Conservation (phyloP, 108 stramenopile species). For the Skeletonema menzelii region DNA sequence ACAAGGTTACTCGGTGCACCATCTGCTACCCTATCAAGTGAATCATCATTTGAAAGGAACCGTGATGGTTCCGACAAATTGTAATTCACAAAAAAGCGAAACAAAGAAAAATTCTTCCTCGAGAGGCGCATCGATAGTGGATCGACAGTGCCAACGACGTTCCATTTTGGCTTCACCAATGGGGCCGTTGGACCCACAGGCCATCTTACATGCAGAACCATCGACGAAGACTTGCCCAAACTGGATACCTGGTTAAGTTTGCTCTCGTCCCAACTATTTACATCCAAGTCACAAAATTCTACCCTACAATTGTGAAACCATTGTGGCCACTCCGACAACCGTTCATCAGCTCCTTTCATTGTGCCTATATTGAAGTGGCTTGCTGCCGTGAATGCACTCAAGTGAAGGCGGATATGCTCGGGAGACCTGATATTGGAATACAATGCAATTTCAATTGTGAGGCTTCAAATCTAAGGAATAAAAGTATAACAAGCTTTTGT, state of each 20-base stretch:
- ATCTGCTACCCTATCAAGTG: slow-evolving; percentile 21
- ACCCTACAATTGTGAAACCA: slow-evolving; percentile 16
- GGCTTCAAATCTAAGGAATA: background rate
- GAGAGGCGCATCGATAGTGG: slow-evolving; percentile 23
- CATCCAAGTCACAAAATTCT: background rate
- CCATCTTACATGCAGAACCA: slow-evolving; percentile 40
- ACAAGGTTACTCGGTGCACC: slow-evolving; percentile 55
- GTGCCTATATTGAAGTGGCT: background rate
- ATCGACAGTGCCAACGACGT: slow-evolving; percentile 53
- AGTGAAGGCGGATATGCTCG: slow-evolving; percentile 50
- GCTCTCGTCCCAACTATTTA: slow-evolving; percentile 9
- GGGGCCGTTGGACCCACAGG: slow-evolving; percentile 61
- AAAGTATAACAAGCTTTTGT: background rate
- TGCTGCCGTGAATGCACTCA: slow-evolving; percentile 7
- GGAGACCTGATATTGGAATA: slow-evolving; percentile 30
- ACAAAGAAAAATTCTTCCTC: slow-evolving; percentile 59
- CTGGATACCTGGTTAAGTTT: background rate
- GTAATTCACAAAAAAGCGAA: slow-evolving; percentile 58
- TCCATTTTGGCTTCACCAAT: slow-evolving; percentile 67
- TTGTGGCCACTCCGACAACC: slow-evolving; percentile 1
- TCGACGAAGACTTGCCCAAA: background rate
- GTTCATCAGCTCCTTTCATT: background rate
- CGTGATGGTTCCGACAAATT: slow-evolving; percentile 76
- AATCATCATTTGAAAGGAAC: slow-evolving; percentile 52
- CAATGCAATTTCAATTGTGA: background rate